Conservation (phyloP, 345 rosid species). For the Ricinus communis region DNA sequence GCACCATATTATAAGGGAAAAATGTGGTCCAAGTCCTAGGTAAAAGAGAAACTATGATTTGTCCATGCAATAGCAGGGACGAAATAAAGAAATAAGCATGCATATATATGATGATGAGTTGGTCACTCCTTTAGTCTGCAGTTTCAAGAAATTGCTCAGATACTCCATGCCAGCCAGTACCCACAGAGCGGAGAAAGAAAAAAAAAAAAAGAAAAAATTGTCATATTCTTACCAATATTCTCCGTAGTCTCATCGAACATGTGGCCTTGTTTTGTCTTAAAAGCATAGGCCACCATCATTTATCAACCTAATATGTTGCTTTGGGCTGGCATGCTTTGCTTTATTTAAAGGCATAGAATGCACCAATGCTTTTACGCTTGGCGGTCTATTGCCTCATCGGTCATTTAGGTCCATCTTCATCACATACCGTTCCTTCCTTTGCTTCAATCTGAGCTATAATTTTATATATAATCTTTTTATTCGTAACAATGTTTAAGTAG, state of each 20-base stretch:
- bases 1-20: no score
- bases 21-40: no score
- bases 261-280: background rate
- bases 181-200: no score
- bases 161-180: background rate
- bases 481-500: no score
- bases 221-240: background rate
- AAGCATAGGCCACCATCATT: slow-evolving; percentile 7
- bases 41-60: no score
- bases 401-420: no score
- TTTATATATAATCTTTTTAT: no score
- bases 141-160: slow-evolving; percentile 2
- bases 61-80: no score
- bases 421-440: no score
- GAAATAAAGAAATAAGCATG: background rate
- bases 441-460: no score
- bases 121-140: slow-evolving; percentile 22
- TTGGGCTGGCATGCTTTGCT: background rate
- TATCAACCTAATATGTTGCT: background rate
- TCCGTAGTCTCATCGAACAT: background rate
- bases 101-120: slow-evolving; percentile 6
- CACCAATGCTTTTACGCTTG: background rate
- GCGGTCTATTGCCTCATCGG: slow-evolving; percentile 5
- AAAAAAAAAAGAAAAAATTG: no score
- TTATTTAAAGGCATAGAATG: background rate